Percentiles rank a stretch among this genome's conserved stretches.
Conservation (phyloP, 2,329 filamentous ascomycete species). For the Aspergillus latus region DNA sequence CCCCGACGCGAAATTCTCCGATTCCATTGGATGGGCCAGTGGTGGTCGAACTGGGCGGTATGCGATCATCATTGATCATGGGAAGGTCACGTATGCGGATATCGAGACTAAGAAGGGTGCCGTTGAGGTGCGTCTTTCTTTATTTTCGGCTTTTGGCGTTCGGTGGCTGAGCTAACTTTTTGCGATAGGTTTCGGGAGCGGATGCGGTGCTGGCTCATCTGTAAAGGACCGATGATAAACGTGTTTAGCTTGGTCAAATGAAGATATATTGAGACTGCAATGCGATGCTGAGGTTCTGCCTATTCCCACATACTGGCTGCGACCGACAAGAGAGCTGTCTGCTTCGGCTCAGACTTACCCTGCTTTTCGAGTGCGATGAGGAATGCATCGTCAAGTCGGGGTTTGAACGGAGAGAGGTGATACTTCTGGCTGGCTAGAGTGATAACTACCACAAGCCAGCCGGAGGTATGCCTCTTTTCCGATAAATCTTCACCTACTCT, state of each 20-base stretch:
- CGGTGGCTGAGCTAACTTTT: background rate
- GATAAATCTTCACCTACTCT: too few species aligned
- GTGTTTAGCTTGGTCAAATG: too few species aligned
- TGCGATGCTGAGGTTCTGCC: too few species aligned
- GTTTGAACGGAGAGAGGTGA: background rate
- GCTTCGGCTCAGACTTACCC: too few species aligned
- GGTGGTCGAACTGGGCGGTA: conserved; percentile 70
- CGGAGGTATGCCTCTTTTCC: too few species aligned
- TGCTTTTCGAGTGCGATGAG: too few species aligned
- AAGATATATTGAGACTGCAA: background rate
- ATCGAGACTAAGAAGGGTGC: conserved; percentile 57
- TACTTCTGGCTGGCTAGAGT: too few species aligned
- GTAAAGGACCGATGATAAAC: conserved; percentile 8
- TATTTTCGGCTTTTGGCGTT: background rate
- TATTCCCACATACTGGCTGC: too few species aligned
- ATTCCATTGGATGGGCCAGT: conserved; percentile 71
- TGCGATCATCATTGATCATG: conserved; percentile 77
- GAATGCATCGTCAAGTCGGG: background rate
- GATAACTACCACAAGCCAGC: too few species aligned
- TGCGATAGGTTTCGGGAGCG: conserved; percentile 31
- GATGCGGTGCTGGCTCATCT: conserved; percentile 36
- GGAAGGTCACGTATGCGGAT: conserved; percentile 76
- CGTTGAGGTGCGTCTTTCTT: conserved; percentile 30
- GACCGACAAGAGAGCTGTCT: too few species aligned
- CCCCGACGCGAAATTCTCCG: conserved; percentile 67